Base-by-base conservation (phyloP, 441 rosid genomes). In the Raphanus hybrid region DNA sequence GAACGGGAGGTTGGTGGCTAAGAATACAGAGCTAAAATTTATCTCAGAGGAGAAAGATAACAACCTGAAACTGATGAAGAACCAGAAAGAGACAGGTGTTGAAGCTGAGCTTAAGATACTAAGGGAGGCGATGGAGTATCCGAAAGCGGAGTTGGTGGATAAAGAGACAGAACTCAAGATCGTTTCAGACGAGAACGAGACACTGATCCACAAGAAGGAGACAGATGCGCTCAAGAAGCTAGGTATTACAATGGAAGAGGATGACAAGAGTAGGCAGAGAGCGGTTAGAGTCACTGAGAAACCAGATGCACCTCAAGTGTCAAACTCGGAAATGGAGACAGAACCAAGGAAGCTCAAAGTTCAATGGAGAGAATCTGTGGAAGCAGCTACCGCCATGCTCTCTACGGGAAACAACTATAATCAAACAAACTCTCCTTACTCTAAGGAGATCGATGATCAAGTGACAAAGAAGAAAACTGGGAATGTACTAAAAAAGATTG, bases 301-400 rank as follows among this genome's bases (percentile, higher is more conserved):
- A 82, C 87, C 89, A 1, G 92, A 87, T 67, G 89, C 90, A 8
- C 84, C 91, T 29, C 92, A 89, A 74, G 82, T 78, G 27, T 81
- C 87, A 41, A 84, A 82, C 72, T 69, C 86, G 0, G 89, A 87
- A 59, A 82, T 86, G 83, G 91, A 90, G 73, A 82, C 87, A 3
- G 92, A 90, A 75, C 78, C 89, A 57, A 86, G 92, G 83, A 85
- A 82, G 82, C 83, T 88, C 43, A 88, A 90, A 82, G 92, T 88
- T 61, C 95, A 90, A 75, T 90, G 91, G 92, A 86, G 91, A 82
- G 87, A 90, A 82, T 90, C 95, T 74, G 91, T 90, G 1, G 95
- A 88, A 73, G 91, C 91, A 14, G 92, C 95, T 8, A 87, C 91
- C 0, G 81, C 90, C 1, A 85, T 88, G 89, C 86, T 89, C 78